phyloP scores from a whole-genome alignment of 1,284 basidiomycete genomes.

The Polyporus tsugae region DNA sequence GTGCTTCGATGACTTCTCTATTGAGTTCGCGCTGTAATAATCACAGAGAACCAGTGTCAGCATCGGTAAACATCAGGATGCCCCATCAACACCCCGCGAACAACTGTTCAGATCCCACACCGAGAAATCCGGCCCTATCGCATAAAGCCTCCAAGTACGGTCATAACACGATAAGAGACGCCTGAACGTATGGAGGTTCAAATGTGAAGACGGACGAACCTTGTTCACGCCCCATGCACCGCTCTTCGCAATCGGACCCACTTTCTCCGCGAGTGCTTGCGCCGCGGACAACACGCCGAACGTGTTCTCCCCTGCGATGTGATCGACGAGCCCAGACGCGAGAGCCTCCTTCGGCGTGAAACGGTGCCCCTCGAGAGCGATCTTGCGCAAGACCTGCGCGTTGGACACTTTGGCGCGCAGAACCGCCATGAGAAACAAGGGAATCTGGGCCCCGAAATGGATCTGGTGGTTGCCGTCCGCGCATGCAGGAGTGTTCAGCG shows the following conservation, averaged over 20 bases:
- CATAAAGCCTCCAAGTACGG: neutral
- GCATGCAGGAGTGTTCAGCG: neutral
- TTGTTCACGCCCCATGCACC: conserved; percentile 78
- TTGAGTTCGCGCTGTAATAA: conserved; percentile 50
- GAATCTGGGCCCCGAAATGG: conserved; percentile 84
- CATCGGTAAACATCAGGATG: conserved; percentile 1
- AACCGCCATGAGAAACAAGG: conserved; percentile 75
- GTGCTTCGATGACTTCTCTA: conserved; percentile 45
- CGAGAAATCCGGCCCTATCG: neutral
- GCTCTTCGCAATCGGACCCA: conserved; percentile 55
- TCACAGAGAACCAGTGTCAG: conserved; percentile 1
- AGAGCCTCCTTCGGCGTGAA: conserved; percentile 83
- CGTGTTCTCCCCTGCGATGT: conserved; percentile 63
- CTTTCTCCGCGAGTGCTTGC: conserved; percentile 60
- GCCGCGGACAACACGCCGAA: conserved; percentile 70
- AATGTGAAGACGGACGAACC: conserved; percentile 36
- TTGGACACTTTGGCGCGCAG: conserved; percentile 74
- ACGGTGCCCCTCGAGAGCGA: conserved; percentile 85
- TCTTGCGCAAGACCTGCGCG: conserved; percentile 71
- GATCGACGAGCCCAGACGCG: conserved; percentile 76
- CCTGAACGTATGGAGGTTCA: neutral
- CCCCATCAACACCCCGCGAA: neutral
- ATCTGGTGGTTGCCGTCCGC: conserved; percentile 53
- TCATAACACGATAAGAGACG: neutral
- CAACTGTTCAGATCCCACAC: neutral